Evolutionary conservation across 2,329 filamentous ascomycete genomes (phyloP).

Genomic region (Mycocentrospora acerina): DNA sequence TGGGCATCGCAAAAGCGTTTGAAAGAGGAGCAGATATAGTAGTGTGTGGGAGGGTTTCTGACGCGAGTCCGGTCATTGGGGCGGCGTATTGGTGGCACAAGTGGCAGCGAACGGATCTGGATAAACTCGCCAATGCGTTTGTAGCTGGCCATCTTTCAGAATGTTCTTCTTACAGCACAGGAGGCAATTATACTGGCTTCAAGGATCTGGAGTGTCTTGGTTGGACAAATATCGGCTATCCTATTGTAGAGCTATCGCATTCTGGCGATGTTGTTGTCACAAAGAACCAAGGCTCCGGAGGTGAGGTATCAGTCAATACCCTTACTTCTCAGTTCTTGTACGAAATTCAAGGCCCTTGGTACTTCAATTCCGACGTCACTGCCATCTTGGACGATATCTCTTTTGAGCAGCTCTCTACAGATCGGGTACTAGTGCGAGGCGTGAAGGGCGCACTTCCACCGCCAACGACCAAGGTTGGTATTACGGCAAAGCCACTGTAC

Average conservation of each 20-base stretch:
- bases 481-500: slow-evolving; percentile 49
- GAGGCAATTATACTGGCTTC: slow-evolving; percentile 49
- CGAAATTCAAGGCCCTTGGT: slow-evolving; percentile 48
- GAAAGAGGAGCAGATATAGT: slow-evolving; percentile 47
- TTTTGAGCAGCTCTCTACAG: slow-evolving; percentile 53
- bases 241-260: slow-evolving; percentile 33
- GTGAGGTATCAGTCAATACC: slow-evolving; percentile 50
- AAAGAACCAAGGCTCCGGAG: slow-evolving; percentile 36
- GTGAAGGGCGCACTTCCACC: slow-evolving; percentile 43
- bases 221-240: slow-evolving; percentile 37
- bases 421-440: slow-evolving; percentile 53
- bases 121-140: slow-evolving; percentile 47
- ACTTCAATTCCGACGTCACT: slow-evolving; percentile 60
- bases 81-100: slow-evolving; percentile 50
- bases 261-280: slow-evolving; percentile 29
- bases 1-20: slow-evolving; percentile 47
- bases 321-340: slow-evolving; percentile 56
- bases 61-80: slow-evolving; percentile 48
- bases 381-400: slow-evolving; percentile 53
- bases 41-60: slow-evolving; percentile 47
- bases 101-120: slow-evolving; percentile 43
- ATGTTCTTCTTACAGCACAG: slow-evolving; percentile 47
- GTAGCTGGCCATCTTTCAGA: slow-evolving; percentile 50
- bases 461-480: slow-evolving; percentile 45
- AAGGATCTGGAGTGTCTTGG: slow-evolving; percentile 37